Percentiles rank a stretch among this genome's conserved stretches.
Evolutionary conservation across 495 filamentous ascomycete genomes (phyloP).

Genomic region (Cercophora sp.): DNA sequence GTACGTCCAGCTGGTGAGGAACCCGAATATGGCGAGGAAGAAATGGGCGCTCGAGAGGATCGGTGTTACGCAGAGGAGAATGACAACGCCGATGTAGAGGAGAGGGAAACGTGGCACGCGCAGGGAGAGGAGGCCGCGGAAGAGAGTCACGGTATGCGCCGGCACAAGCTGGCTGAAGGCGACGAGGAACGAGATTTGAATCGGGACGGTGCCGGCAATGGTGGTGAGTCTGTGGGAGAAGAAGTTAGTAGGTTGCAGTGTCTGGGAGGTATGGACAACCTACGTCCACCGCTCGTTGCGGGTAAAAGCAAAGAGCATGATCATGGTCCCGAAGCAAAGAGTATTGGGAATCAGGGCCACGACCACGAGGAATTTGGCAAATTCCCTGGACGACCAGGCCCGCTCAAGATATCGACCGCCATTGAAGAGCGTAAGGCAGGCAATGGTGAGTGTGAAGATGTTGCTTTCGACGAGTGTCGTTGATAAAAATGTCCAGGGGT

Average conservation of each 20-base stretch:
- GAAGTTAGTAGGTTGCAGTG: no score
- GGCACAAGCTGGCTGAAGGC: slow-evolving; percentile 98
- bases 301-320: slow-evolving; percentile 66
- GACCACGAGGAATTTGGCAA: slow-evolving; percentile 83
- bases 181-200: slow-evolving; percentile 92
- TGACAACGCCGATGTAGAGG: slow-evolving; percentile 73
- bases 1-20: slow-evolving; percentile 90
- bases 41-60: slow-evolving; percentile 83
- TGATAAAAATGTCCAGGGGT: slow-evolving; percentile 88
- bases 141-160: slow-evolving; percentile 93
- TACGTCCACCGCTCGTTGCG: slow-evolving; percentile 67
- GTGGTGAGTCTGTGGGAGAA: slow-evolving; percentile 62
- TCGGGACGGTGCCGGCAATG: slow-evolving; percentile 80
- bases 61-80: slow-evolving; percentile 70
- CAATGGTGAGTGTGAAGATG: slow-evolving; percentile 77
- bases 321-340: slow-evolving; percentile 65
- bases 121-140: slow-evolving; percentile 80
- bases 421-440: slow-evolving; percentile 80
- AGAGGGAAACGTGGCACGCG: slow-evolving; percentile 89
- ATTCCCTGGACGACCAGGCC: slow-evolving; percentile 91
- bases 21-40: slow-evolving; percentile 73
- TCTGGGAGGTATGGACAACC: slow-evolving; percentile 38
- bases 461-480: slow-evolving; percentile 92
- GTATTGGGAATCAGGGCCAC: slow-evolving; percentile 76
- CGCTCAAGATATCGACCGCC: slow-evolving; percentile 93